These are phyloP conservation scores for Tulasnella sp. DNA, from an alignment of 768 basidiomycete genomes.

Conservation along the genomic window DNA sequence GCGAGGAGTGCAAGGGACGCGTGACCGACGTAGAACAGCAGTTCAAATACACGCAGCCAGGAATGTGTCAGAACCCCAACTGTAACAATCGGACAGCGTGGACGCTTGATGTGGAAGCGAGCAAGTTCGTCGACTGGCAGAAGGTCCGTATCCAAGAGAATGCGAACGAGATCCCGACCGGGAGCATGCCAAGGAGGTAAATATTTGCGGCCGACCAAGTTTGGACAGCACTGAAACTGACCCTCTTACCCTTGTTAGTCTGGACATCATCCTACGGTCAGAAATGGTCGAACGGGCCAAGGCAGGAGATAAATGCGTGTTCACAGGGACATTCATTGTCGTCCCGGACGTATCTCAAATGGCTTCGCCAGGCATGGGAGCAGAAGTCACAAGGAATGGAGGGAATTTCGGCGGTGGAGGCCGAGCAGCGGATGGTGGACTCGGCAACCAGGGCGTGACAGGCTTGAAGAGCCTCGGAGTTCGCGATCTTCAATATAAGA, in stretches of 20 bases:
- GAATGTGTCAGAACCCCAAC: constrained; percentile 85
- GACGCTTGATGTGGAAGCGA: constrained; percentile 92
- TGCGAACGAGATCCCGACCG: constrained; percentile 95
- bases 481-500: constrained; percentile 94
- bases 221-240: too few relatives aligned
- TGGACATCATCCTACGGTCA: constrained; percentile 89
- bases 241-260: constrained; percentile 32
- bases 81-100: constrained; percentile 85
- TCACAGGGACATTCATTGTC: constrained; percentile 96
- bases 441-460: constrained; percentile 59
- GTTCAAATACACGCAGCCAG: constrained; percentile 99
- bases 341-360: constrained; percentile 97
- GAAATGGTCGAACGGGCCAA: constrained; percentile 98
- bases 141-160: constrained; percentile 99
- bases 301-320: constrained; percentile 96
- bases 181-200: constrained; percentile 81
- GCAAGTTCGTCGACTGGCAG: constrained; percentile 98
- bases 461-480: constrained; percentile 93
- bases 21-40: constrained; percentile 96
- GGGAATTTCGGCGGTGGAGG: constrained; percentile 45
- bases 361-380: constrained; percentile 87
- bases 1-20: constrained; percentile 75
- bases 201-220: too few relatives aligned
- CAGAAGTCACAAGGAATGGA: constrained; percentile 79
- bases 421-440: constrained; percentile 51